Evolutionary conservation across 805 yeast genomes (phyloP), one percentile per base, ranked within the genome.

Genomic region (Kockiozyma suomiensis): DNA sequence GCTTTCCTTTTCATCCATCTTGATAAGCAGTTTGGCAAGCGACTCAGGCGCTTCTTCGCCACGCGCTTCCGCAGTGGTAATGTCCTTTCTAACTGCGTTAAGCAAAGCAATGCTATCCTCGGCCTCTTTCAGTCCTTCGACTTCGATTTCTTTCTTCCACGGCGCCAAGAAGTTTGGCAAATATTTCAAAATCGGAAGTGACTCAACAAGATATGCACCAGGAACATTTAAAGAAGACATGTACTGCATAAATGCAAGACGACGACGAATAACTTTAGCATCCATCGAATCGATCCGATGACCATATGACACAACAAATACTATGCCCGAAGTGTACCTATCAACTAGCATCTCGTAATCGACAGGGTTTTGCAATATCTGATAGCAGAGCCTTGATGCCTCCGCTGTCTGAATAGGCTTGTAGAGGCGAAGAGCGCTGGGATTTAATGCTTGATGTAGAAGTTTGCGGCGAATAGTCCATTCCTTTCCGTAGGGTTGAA

Each of bases 401-500:
- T 52, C 56, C 15, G 49, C 49, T 3, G 49, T 35, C 43, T 52
- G 56, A 12, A 43, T 32, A 26, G 56, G 56, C 42, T 45, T 42
- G 50, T 43, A 52, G 21, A 32, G 56, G 3, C 50, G 50, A 13
- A 45, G 21, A 25, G 49, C 50, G 21, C 23, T 13, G 28, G 56
- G 49, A 4, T 32, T 45, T 0, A 52, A 43, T n/a, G 43, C 56
- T 30, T 45, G 50, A n/a, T 42, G 56, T n/a, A 52, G 43, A 4
- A 52, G 42, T 26, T 52, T 52, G 17, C 56, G 56, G 35, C 43
- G 42, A 10, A 45, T 42, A n/a, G 49, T 32, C 56, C 56, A 52
- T 12, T 52, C 50, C 21, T 52, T 52, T n/a, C 56, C 56, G 28
- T 52, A 52, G 7, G 56, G 56, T n/a, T 38, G 46, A 13, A 50